Evolutionary conservation across 169 alveolate genomes (phyloP).

Genomic region (Theileria annulata): DNA sequence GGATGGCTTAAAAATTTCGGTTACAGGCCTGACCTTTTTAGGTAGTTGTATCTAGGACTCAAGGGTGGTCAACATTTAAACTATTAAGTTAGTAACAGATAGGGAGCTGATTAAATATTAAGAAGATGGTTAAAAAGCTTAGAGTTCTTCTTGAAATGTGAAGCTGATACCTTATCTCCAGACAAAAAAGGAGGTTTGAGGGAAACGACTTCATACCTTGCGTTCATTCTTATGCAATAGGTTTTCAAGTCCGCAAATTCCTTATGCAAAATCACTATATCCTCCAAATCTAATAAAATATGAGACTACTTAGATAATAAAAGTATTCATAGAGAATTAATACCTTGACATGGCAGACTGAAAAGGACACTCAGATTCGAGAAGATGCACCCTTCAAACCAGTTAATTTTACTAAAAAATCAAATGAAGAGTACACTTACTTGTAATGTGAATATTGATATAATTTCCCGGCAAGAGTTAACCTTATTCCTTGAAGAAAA

Average conservation of each 20-base stretch:
- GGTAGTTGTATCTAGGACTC: conserved; percentile 24
- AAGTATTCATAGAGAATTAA: not conserved
- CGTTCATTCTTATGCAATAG: conserved; percentile 40
- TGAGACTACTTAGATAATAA: not conserved
- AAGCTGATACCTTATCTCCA: conserved; percentile 29
- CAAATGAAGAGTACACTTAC: not conserved
- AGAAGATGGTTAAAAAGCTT: not conserved
- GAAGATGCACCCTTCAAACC: conserved; percentile 58
- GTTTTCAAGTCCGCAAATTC: conserved; percentile 51
- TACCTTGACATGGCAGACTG: conserved; percentile 64
- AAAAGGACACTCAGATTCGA: conserved; percentile 48
- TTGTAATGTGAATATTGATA: conserved; percentile 9
- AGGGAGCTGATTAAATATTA: too few relatives aligned
- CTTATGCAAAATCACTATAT: conserved; percentile 31
- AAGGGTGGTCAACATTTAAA: not conserved
- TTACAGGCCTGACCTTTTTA: conserved; percentile 76
- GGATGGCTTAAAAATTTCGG: conserved; percentile 85
- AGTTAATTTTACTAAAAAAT: not conserved
- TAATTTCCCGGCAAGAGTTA: conserved; percentile 2
- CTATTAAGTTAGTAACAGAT: not conserved
- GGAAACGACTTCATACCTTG: conserved; percentile 29
- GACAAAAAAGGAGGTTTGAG: conserved; percentile 59
- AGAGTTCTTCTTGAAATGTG: not conserved
- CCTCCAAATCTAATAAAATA: conserved; percentile 30
- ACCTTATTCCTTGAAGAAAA: conserved; percentile 39